Base-by-base conservation (phyloP, 2,329 filamentous ascomycete genomes). In the Fonsecaea pedrosoi region DNA sequence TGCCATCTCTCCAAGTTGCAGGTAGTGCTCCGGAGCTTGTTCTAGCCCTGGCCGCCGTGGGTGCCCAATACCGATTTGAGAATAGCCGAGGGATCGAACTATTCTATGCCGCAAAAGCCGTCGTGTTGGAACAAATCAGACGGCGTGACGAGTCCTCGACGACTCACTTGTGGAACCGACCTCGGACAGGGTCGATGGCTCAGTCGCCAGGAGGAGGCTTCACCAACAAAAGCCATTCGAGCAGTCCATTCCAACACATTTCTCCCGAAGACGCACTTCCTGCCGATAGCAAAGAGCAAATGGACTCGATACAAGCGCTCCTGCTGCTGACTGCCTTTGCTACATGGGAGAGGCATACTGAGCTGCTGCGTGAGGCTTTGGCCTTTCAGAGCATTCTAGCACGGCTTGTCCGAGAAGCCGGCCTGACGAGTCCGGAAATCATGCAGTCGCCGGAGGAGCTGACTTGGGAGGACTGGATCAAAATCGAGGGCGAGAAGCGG, bases 291-390 rank as follows among this genome's bases (percentile, higher is more conserved):
- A 80, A 82, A 71, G 80, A 80, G 32, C 79, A 81, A 59, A 82
- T 84, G 77, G 81, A 83, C 70, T 79, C 82, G 6, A 82, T 84
- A 48, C 80, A 82, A 60, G 82, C 83, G 0, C 81, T 85, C 30
- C 71, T 84, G 9, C 74, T 85, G 2, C 78, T 87, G n/a, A 87
- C 86, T 64, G 85, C 85, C 0, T 84, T 86, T 73, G 85, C 85
- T 12, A 87, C 85, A 0, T 88, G 86, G 86, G 84, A 85, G 61
- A 82, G 83, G 70, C 86, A 87, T 68, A 82, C 82, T 18, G 84
- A 85, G 60, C 80, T 87, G 9, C 75, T 86, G n/a, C 80, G 83
- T 61, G 85, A 87, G 73, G 85, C 85, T 10, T 79, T 87, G 32
- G 83, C 83, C 1, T 81, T 87, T 45, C 84, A 86, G 70, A 86